Evolutionary conservation across 805 yeast genomes (phyloP).

Genomic region (Saccharomycopsis guyanensis): DNA sequence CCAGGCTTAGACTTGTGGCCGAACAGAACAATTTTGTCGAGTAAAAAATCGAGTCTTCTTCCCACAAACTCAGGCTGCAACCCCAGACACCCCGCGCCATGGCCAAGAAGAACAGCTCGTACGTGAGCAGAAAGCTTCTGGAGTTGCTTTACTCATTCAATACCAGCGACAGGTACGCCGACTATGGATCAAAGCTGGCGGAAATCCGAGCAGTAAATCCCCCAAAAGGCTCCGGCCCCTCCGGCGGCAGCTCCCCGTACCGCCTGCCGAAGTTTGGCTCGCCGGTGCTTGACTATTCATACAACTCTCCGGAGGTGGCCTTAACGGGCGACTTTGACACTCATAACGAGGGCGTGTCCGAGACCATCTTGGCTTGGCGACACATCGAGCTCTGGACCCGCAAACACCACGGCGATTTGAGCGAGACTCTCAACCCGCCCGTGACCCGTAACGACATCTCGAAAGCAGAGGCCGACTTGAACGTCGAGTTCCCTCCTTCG

Average conservation of each 20-base stretch:
- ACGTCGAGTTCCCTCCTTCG: slow-evolving; percentile 66
- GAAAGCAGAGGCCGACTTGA: slow-evolving; percentile 79
- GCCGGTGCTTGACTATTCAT: slow-evolving; percentile 21
- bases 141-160: slow-evolving; percentile 57
- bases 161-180: slow-evolving; percentile 66
- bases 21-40: no score
- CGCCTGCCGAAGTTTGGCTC: slow-evolving; percentile 12
- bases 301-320: slow-evolving; percentile 29
- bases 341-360: slow-evolving; percentile 46
- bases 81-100: no score
- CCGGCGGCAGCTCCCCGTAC: background rate
- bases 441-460: slow-evolving; percentile 74
- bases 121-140: slow-evolving; percentile 44
- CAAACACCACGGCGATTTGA: slow-evolving; percentile 71
- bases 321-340: slow-evolving; percentile 23
- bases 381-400: slow-evolving; percentile 81
- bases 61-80: no score
- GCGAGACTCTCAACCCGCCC: slow-evolving; percentile 67
- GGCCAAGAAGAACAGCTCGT: no score
- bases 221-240: slow-evolving; percentile 4
- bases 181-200: slow-evolving; percentile 38
- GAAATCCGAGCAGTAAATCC: slow-evolving; percentile 23
- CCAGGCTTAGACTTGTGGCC: no score
- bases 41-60: no score
- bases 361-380: slow-evolving; percentile 75